phyloP scores from a whole-genome alignment of 2,329 filamentous ascomycete genomes.

The Paecilomyces sp. region DNA sequence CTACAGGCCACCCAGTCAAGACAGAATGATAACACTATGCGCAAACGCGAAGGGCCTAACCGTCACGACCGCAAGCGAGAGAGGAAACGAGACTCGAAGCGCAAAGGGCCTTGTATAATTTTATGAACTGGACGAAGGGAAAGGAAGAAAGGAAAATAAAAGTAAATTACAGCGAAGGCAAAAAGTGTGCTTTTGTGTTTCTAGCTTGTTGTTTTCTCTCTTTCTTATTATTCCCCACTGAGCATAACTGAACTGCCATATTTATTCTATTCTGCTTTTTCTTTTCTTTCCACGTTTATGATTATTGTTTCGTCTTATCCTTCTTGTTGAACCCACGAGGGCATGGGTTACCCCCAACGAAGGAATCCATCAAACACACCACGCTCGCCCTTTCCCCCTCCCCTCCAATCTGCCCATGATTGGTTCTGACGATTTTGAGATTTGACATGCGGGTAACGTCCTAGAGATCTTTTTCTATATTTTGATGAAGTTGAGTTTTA shows the following conservation, averaged over 20 bases:
- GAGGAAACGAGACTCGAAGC: slow-evolving; percentile 20
- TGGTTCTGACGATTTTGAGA: background rate
- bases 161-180: slow-evolving; percentile 3
- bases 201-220: slow-evolving; percentile 3
- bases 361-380: background rate
- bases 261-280: background rate
- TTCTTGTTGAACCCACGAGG: background rate
- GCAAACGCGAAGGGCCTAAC: slow-evolving; percentile 28
- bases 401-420: background rate
- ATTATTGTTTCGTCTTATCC: background rate
- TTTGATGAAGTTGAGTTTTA: background rate
- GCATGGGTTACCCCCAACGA: background rate
- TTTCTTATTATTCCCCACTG: background rate
- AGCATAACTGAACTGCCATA: background rate
- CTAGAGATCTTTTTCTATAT: background rate
- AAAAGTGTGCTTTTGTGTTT: background rate
- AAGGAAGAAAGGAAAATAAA: background rate
- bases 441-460: background rate
- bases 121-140: slow-evolving; percentile 15
- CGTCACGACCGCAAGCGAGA: slow-evolving; percentile 28
- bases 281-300: background rate
- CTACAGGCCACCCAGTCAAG: slow-evolving; percentile 27
- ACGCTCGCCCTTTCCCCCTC: background rate
- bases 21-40: slow-evolving; percentile 17
- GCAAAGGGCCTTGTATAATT: slow-evolving; percentile 33